Conservation (phyloP, 1,284 basidiomycete genomes). For the Porodaedalea pini region DNA sequence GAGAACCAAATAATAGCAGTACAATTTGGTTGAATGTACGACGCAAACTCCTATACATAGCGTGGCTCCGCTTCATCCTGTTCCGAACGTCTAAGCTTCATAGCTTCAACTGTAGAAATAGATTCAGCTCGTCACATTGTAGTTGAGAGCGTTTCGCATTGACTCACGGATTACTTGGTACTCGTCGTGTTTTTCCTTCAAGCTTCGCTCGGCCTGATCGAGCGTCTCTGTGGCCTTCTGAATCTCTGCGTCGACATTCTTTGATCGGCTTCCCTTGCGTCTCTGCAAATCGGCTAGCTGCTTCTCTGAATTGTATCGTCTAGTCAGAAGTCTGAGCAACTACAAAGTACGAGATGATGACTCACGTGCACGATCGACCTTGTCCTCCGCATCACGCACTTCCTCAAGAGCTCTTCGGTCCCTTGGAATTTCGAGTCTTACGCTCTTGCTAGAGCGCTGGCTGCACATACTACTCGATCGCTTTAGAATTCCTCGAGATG, state of each 20-base stretch:
- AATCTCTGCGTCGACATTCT: conserved; percentile 3
- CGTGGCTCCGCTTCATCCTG: neutral
- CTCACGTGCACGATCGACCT: conserved; percentile 14
- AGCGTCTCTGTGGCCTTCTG: conserved; percentile 14
- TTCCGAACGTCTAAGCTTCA: neutral
- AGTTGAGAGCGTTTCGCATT: neutral
- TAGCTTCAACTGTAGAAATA: conserved; percentile 1
- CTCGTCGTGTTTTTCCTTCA: conserved; percentile 7
- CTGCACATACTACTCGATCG: conserved; percentile 20
- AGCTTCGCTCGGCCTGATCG: conserved; percentile 8
- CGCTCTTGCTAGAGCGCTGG: conserved; percentile 20
- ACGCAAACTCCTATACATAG: conserved; percentile 8
- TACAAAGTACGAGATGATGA: neutral
- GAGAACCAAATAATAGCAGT: neutral
- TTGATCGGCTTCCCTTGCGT: neutral
- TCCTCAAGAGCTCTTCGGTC: conserved; percentile 18
- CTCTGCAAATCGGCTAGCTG: conserved; percentile 2
- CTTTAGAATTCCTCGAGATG: conserved; percentile 19
- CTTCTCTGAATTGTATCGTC: neutral
- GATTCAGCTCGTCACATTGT: neutral
- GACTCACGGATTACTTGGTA: conserved; percentile 14
- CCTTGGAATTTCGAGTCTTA: conserved; percentile 16
- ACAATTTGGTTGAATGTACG: neutral
- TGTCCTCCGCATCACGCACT: conserved; percentile 19
- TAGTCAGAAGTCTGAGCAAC: neutral